phyloP scores from a whole-genome alignment of 768 basidiomycete species.

The Rhizopogon vesiculosus region DNA sequence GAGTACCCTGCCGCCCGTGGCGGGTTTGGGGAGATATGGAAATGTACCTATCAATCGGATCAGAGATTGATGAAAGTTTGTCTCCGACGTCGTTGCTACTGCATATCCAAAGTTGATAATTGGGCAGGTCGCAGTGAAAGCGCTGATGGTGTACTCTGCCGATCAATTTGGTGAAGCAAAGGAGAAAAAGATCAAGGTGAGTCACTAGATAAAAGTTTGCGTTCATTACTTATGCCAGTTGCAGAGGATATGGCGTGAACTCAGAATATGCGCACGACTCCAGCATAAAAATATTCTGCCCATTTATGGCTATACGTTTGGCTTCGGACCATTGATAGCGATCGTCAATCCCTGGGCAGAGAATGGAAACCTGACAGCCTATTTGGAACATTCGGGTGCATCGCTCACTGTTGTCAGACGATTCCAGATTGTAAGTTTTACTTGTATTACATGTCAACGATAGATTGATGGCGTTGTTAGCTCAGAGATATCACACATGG shows the following conservation, averaged over 20 bases:
- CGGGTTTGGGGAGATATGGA: no score
- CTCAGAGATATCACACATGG: slow-evolving; percentile 8
- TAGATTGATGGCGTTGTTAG: neutral
- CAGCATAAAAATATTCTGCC: slow-evolving; percentile 24
- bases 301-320: no score
- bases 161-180: neutral
- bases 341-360: slow-evolving; percentile 34
- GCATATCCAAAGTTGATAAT: neutral
- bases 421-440: slow-evolving; percentile 11
- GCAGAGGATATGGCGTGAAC: slow-evolving; percentile 11
- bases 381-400: slow-evolving; percentile 12
- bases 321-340: no score
- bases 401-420: neutral
- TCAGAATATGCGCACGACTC: slow-evolving; percentile 21
- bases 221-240: neutral
- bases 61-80: neutral
- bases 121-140: neutral
- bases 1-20: no score
- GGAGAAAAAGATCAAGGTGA: slow-evolving; percentile 1
- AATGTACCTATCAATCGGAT: no score
- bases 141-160: neutral
- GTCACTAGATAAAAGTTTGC: neutral
- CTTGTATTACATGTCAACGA: neutral
- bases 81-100: neutral
- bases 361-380: slow-evolving; percentile 20